Evolutionary conservation across 1,139 yeast genomes (phyloP).

Genomic region (Taphrina flavorubra): DNA sequence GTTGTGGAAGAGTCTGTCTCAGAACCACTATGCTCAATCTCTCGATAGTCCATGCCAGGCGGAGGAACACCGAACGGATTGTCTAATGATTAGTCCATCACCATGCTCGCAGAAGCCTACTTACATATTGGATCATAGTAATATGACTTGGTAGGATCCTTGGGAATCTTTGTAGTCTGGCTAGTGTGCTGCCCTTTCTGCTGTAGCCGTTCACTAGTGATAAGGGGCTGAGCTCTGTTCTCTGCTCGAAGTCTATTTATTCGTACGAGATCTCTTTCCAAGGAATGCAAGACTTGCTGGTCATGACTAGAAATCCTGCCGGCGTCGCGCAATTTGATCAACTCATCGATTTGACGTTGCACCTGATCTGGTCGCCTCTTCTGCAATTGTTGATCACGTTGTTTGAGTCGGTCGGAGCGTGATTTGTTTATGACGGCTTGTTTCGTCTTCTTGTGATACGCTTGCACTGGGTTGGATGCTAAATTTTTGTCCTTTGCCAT

Average conservation of each 20-base stretch:
- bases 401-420: conserved; percentile 21
- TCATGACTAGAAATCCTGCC: conserved; percentile 23
- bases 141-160: conserved; percentile 38
- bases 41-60: conserved; percentile 43
- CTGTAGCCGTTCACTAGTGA: conserved; percentile 30
- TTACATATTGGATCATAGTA: conserved; percentile 44
- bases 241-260: conserved; percentile 22
- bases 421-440: conserved; percentile 31
- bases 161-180: conserved; percentile 18
- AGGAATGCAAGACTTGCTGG: neutral
- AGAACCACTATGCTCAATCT: conserved; percentile 26
- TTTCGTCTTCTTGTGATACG: conserved; percentile 38
- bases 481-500: conserved; percentile 37
- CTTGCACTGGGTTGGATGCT: conserved; percentile 34
- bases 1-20: conserved; percentile 29
- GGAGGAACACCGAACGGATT: conserved; percentile 44
- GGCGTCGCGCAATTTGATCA: conserved; percentile 1
- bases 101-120: neutral
- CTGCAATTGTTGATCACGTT: conserved; percentile 27
- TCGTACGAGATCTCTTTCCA: conserved; percentile 30
- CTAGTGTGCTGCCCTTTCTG: neutral
- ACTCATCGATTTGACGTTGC: conserved; percentile 39
- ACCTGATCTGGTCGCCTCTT: conserved; percentile 38
- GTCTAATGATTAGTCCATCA: neutral
- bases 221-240: conserved; percentile 6